Evolutionary conservation across 805 yeast species (phyloP), one percentile per base, ranked within the genome.

Genomic region (Schwanniomyces polymorphus): DNA sequence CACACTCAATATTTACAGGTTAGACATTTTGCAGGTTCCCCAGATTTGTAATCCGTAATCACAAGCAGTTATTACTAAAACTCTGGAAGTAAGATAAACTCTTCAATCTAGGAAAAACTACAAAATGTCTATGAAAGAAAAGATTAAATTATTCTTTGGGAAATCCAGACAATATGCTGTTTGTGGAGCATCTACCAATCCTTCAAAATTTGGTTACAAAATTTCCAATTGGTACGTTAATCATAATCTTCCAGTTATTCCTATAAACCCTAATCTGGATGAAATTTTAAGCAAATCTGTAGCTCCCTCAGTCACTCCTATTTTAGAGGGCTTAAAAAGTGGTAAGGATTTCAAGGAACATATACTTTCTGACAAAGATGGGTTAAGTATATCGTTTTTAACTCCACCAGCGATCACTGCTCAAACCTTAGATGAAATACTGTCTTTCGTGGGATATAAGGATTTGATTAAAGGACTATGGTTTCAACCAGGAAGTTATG

Each of bases 401-500:
- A 88, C 96, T 0, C 91, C 95, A 2, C 94, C 96, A 1, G 58
- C 60, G 0, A 76, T 84, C 4, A 80, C 90, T 1, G 52, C 52
- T 2, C 42, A 50, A 2, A 71, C 75, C 0, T 59, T 74, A 27
- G 54, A 59, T 31, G 68, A 65, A 38, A 67, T 75, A 14, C 61
- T 73, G 6, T 60, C 75, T 0, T 58, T 84, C 31, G 63, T 71
- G 9, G 72, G 72, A 12, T 64, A 79, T 47, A 56, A 63, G 27
- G 43, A 58, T 12, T 46, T 65, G 0, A 66, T 86, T 12, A 78
- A 77, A 55, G 82, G 85, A 1, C 67, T 87, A 12, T 89, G 96
- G 96, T 83, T 86, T 54, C 96, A 88, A 59, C 96, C 96, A 0
- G 96, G 95, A 0, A 79, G 90, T 18, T 87, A 79, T 54, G 83